Conservation (phyloP, 1,284 basidiomycete genomes). For the Athelia psychrophila region DNA sequence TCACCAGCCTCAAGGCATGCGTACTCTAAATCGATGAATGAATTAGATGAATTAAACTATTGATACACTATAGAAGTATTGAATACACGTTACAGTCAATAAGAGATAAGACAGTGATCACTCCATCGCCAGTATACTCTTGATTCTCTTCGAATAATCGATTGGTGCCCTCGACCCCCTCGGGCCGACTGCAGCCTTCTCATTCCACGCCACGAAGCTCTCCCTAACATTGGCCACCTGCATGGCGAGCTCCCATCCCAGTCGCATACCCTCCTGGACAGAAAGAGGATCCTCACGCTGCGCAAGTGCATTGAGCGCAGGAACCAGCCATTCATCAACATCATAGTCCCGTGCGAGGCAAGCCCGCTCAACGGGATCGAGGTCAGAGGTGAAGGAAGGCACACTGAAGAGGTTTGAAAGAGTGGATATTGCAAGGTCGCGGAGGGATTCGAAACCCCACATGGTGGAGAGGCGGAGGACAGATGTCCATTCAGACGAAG, state of each 20-base stretch:
- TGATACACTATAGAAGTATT: too few relatives aligned
- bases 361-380: slow-evolving; percentile 13
- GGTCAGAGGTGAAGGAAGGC: neutral
- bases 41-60: too few relatives aligned
- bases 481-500: neutral
- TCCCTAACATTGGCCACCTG: slow-evolving; percentile 21
- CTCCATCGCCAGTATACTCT: neutral
- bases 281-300: slow-evolving; percentile 16
- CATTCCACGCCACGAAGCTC: slow-evolving; percentile 4
- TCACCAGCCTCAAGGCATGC: too few relatives aligned
- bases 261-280: slow-evolving; percentile 13
- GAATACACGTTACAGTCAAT: too few relatives aligned
- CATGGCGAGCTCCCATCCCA: slow-evolving; percentile 18
- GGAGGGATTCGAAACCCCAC: slow-evolving; percentile 1
- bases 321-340: slow-evolving; percentile 20
- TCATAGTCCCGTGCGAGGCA: slow-evolving; percentile 15
- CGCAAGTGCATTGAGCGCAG: slow-evolving; percentile 15
- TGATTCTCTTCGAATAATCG: neutral
- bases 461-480: slow-evolving; percentile 1
- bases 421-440: neutral
- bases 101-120: too few relatives aligned
- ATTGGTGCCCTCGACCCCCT: neutral
- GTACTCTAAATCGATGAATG: too few relatives aligned
- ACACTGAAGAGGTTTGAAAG: slow-evolving; percentile 8
- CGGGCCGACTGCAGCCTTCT: neutral